A percentile compares a stretch with the other conserved stretches of the same genome.
Conservation (phyloP, 2,329 filamentous ascomycete species). For the Alternaria sp. region DNA sequence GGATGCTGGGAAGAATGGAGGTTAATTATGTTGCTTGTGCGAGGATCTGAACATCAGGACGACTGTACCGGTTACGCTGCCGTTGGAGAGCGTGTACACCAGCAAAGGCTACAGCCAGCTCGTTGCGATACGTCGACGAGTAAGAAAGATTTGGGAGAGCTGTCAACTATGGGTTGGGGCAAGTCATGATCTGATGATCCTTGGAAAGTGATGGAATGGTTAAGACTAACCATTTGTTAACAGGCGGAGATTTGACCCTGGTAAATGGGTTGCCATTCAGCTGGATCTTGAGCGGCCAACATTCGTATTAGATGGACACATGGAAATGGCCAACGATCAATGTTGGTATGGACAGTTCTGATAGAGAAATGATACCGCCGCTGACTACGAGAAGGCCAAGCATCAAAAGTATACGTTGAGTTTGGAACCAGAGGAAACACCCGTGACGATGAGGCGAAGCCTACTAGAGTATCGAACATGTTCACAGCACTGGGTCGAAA, state of each 20-base stretch:
- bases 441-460: slow-evolving; percentile 49
- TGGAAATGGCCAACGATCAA: slow-evolving; percentile 50
- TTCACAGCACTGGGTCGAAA: slow-evolving; percentile 47
- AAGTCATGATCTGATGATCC: slow-evolving; percentile 4
- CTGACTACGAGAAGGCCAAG: slow-evolving; percentile 29
- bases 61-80: slow-evolving; percentile 9
- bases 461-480: slow-evolving; percentile 45
- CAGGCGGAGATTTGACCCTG: slow-evolving; percentile 50
- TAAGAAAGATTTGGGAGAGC: slow-evolving; percentile 7
- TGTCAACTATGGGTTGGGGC: slow-evolving; percentile 41
- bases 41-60: not conserved
- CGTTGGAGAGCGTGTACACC: slow-evolving; percentile 1
- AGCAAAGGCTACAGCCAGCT: slow-evolving; percentile 9
- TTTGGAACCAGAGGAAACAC: slow-evolving; percentile 41
- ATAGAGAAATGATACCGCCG: not conserved
- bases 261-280: slow-evolving; percentile 55
- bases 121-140: not conserved
- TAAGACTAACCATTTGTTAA: not conserved
- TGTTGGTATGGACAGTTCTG: slow-evolving; percentile 28
- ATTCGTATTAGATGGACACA: slow-evolving; percentile 52
- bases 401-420: slow-evolving; percentile 45
- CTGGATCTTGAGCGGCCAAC: slow-evolving; percentile 43
- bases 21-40: slow-evolving; percentile 17
- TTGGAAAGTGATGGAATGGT: not conserved
- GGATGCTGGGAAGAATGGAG: slow-evolving; percentile 12